Base-by-base conservation (phyloP, 257 asterid species). In the Lantana camara region DNA sequence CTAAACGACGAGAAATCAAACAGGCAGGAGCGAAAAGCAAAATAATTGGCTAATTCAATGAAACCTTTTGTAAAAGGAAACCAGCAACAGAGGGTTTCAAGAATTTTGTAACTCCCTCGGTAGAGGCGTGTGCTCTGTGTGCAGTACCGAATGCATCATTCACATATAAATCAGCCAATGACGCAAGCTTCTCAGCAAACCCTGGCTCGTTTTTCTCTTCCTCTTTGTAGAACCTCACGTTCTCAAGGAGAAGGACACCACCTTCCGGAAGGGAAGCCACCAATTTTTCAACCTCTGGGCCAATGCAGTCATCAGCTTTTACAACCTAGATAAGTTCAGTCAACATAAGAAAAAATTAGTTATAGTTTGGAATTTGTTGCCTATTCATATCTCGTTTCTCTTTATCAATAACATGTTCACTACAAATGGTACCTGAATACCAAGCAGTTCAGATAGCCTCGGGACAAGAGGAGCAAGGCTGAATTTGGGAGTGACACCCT, bases 401-500 rank as follows among this genome's bases (percentile, higher is more conserved):
- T 22, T 41, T 41, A 21, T 40, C 8, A 49, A 37, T 9, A 35
- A 13, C 37, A 1, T 32, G 15, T 38, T 37, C 38, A n/a, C 38
- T 13, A 13, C 0, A 59, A 40, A 41, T 7, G 38, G 21, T 35
- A 65, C 71, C 71, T 65, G 51, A 54, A 60, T 29, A 3, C 68
- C 74, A 42, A 69, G 74, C 21, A 69, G 68, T 38, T 69, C 68
- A 16, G 74, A 69, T 14, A 69, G 68, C 53, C 74, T 38, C 23
- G 68, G 68, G 32, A 72, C 77, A 42, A 72, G 77, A 59, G 73
- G 77, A 9, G 63, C 72, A 16, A 72, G 49, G 44, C 77, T 72
- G 60, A 29, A 72, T 59, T 66, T 72, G 10, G 73, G 77, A 8
- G 72, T 72, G 57, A 72, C 67, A 49, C 77, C 77, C 49, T 72